Evolutionary conservation across 768 basidiomycete species (phyloP).

Genomic region (Sarcodon aspratus): DNA sequence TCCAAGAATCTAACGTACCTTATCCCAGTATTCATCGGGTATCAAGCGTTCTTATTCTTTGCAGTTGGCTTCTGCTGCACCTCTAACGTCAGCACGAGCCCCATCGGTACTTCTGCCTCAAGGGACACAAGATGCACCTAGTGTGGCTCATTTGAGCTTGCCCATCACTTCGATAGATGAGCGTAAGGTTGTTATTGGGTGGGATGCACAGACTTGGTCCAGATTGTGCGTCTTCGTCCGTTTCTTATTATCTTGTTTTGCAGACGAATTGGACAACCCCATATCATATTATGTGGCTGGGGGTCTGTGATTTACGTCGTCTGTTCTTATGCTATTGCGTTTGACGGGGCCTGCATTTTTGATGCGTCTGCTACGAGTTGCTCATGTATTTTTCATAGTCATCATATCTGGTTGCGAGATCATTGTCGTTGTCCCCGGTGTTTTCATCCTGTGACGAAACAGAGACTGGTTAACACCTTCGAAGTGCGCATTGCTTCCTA

Average conservation of each 20-base stretch:
- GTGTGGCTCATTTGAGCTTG: background rate
- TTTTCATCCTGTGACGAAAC: conserved; percentile 83
- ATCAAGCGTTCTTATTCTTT: no score
- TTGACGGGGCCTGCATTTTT: background rate
- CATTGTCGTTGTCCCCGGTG: conserved; percentile 85
- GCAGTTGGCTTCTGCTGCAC: no score
- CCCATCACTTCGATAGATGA: conserved; percentile 38
- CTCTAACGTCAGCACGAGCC: no score
- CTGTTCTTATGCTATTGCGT: no score
- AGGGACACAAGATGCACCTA: no score
- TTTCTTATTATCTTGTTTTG: no score
- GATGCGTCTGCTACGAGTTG: background rate
- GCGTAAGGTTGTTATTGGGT: conserved; percentile 54
- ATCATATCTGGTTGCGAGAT: conserved; percentile 86
- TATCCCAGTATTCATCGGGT: no score
- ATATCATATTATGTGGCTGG: no score
- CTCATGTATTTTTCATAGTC: conserved; percentile 34
- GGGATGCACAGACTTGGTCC: conserved; percentile 64
- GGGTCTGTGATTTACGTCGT: no score
- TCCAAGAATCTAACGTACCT: no score
- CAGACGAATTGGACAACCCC: no score
- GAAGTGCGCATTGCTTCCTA: conserved; percentile 36
- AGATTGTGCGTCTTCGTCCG: conserved; percentile 48
- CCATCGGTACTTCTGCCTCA: no score
- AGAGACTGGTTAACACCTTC: conserved; percentile 80